These are phyloP conservation scores for Breviolum minutum DNA, from an alignment of 73 alveolate species.

Conservation along the genomic window DNA sequence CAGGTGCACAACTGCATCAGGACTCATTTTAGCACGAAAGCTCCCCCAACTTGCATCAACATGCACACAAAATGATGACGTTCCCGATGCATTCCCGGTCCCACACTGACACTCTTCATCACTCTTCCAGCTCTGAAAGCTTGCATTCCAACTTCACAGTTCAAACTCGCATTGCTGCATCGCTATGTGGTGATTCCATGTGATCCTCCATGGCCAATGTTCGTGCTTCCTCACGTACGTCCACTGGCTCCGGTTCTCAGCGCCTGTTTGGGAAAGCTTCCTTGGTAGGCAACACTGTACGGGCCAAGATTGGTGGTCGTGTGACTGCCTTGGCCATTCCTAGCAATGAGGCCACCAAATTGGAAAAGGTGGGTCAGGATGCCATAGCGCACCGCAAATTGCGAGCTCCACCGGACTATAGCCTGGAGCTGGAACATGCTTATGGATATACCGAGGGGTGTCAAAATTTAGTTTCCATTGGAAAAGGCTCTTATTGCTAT, in stretches of 20 bases:
- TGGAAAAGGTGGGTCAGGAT: slow-evolving; percentile 27
- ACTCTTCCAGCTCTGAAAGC: neutral
- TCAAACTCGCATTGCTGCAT: neutral
- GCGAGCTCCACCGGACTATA: slow-evolving; percentile 27
- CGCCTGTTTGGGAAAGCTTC: slow-evolving; percentile 63
- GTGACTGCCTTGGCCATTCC: slow-evolving; percentile 69
- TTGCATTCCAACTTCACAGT: neutral
- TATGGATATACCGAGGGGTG: slow-evolving; percentile 23
- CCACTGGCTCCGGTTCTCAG: slow-evolving; percentile 63
- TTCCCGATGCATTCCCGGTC: neutral
- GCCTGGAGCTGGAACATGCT: slow-evolving; percentile 52
- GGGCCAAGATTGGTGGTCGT: slow-evolving; percentile 86
- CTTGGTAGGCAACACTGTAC: slow-evolving; percentile 72
- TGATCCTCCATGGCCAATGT: slow-evolving; percentile 17
- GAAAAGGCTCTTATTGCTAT: slow-evolving; percentile 46
- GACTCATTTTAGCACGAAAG: neutral
- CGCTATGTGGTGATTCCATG: neutral
- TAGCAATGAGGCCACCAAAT: neutral
- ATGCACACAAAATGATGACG: neutral
- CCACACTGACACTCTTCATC: no score
- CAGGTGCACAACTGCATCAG: neutral
- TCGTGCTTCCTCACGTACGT: slow-evolving; percentile 52
- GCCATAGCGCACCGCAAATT: slow-evolving; percentile 16
- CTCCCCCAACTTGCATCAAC: neutral
- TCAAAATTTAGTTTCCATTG: slow-evolving; percentile 12